phyloP scores from a whole-genome alignment of 768 basidiomycete genomes.

The Termitomyces sp. region DNA sequence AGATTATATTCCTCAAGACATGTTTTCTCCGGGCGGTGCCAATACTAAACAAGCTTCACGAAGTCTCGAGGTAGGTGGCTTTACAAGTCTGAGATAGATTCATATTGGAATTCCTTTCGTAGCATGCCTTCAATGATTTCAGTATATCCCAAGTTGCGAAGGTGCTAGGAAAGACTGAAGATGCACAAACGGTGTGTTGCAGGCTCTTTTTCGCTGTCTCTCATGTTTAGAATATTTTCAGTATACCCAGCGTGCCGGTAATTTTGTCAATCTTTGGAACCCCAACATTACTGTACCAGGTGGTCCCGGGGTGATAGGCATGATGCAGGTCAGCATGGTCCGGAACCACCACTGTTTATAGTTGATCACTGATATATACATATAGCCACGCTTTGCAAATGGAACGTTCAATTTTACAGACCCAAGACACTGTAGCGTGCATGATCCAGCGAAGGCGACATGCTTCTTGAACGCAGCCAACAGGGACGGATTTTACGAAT shows the following conservation, averaged over 20 bases:
- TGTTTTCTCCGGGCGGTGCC: slow-evolving; percentile 45
- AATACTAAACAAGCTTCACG: slow-evolving; percentile 63
- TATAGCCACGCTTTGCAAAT: slow-evolving; percentile 50
- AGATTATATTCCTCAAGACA: slow-evolving; percentile 41
- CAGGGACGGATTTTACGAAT: slow-evolving; percentile 64
- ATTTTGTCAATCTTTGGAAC: slow-evolving; percentile 62
- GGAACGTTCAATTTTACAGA: slow-evolving; percentile 64
- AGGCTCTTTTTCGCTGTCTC: not conserved
- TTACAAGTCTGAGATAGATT: not conserved
- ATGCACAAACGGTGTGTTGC: slow-evolving; percentile 44
- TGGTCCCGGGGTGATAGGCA: slow-evolving; percentile 43
- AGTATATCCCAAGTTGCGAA: slow-evolving; percentile 63
- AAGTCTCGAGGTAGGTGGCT: slow-evolving; percentile 47
- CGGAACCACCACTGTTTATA: not conserved
- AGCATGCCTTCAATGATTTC: slow-evolving; percentile 68
- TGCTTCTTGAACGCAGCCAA: slow-evolving; percentile 58
- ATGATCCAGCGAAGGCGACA: slow-evolving; percentile 54
- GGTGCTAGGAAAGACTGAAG: slow-evolving; percentile 44
- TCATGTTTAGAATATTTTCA: slow-evolving; percentile 17
- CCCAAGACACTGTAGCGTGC: slow-evolving; percentile 62
- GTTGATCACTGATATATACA: not conserved
- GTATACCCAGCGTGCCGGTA: slow-evolving; percentile 53
- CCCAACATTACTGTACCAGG: slow-evolving; percentile 50
- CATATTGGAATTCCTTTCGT: not conserved
- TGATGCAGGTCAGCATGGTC: slow-evolving; percentile 50